Evolutionary conservation across 2,329 filamentous ascomycete species (phyloP).

Genomic region (Pseudopyricularia cyperi): DNA sequence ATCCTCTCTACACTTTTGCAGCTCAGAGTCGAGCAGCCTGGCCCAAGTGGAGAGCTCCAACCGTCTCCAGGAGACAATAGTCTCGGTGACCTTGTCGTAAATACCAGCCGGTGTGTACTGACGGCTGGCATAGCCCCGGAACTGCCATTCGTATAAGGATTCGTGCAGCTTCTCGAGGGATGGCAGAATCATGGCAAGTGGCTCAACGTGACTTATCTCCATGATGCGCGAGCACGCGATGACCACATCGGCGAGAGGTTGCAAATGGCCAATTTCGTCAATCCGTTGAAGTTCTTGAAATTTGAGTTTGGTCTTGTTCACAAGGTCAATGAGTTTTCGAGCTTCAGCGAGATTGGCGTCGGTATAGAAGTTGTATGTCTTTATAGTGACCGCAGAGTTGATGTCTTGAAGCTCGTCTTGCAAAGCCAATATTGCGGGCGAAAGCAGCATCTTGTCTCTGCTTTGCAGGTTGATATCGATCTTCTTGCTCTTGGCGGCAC

Average conservation of each 20-base stretch:
- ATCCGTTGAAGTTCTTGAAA: conserved; percentile 59
- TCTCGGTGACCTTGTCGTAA: conserved; percentile 66
- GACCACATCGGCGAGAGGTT: conserved; percentile 66
- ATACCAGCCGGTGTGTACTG: conserved; percentile 56
- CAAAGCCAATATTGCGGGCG: conserved; percentile 52
- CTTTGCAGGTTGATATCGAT: conserved; percentile 5
- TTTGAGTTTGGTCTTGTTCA: conserved; percentile 54
- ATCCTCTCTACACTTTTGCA: conserved; percentile 59
- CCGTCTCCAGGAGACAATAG: conserved; percentile 79
- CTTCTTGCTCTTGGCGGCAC: background rate
- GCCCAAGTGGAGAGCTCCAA: conserved; percentile 89
- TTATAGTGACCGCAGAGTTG: conserved; percentile 9
- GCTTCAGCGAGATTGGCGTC: conserved; percentile 67
- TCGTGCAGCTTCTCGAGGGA: conserved; percentile 79
- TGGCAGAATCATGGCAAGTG: conserved; percentile 73
- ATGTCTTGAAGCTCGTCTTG: conserved; percentile 37
- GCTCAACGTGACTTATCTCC: conserved; percentile 64
- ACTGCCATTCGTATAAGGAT: conserved; percentile 87
- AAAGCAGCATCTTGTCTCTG: conserved; percentile 43
- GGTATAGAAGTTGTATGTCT: conserved; percentile 76
- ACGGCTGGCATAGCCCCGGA: conserved; percentile 69
- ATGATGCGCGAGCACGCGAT: conserved; percentile 62
- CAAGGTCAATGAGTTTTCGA: conserved; percentile 56
- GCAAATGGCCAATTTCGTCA: conserved; percentile 60
- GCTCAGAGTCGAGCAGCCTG: conserved; percentile 74